Base-by-base conservation (phyloP, 2,329 filamentous ascomycete species). In the Diplodia intermedia region DNA sequence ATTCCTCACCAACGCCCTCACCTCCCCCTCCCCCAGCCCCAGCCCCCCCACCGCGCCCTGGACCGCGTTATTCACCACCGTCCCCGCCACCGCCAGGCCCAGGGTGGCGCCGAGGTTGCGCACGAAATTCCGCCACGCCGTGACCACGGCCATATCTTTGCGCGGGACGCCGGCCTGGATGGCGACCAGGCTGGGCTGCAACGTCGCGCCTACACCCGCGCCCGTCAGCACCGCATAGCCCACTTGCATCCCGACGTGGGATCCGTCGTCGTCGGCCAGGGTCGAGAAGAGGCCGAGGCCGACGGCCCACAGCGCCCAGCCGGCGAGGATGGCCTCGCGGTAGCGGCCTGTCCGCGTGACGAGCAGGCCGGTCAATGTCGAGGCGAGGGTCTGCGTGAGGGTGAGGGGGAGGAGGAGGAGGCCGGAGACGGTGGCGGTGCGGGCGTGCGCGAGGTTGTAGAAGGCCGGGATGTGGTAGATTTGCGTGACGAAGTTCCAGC, bases 401-500 rank as follows among this genome's bases (percentile, higher is more conserved):
- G 79, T 81, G 29, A 80, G 78, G 9, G 79, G 81, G 0, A 83
- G 75, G 4, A 84, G 72, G 71, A 84, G 79, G 0, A 79, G 79
- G 29, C 79, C 81, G 0, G 81, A 76, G 55, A 77, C 79, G 3
- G 81, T 82, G 1, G 80, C 79, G 0, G 77, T 80, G 70, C 82
- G 67, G 26, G 56, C 65, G 50, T 69, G 68, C 5, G 84, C 23
- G 76, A 84, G 79, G 65, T 84, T 83, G 69, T 84, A 84, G 69
- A 83, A 84, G 0, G 79, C 65, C 2, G 68, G 68, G 15, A 69
- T 26, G 68, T 81, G 85, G 70, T 85, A 85, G 8, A 85, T 77
- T 69, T 87, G 85, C n/a, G 86, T 82, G 29, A 87, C 78, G 67
- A 86, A 86, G 70, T 86, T 86, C 85, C 86, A 87, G 3, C 86